Percentiles rank a stretch among this genome's conserved stretches.
Evolutionary conservation across 768 basidiomycete species (phyloP).

Genomic region (Russula vinacea): DNA sequence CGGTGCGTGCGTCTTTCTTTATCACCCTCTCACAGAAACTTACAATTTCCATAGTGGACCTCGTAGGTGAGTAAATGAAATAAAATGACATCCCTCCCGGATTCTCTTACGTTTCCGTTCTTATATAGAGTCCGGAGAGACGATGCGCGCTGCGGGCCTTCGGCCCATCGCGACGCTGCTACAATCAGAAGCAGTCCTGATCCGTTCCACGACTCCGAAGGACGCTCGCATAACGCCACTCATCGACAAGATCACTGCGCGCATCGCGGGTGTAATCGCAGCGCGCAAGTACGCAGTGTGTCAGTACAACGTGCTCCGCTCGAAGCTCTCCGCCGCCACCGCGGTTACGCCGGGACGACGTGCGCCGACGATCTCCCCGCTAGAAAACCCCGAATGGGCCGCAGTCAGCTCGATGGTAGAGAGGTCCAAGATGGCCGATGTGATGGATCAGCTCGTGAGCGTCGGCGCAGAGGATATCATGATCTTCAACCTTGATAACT

Average conservation of each 20-base stretch:
- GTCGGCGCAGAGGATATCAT: conserved; percentile 90
- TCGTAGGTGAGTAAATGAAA: conserved; percentile 67
- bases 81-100: background rate
- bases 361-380: conserved; percentile 80
- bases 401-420: conserved; percentile 92
- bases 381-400: conserved; percentile 86
- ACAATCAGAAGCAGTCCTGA: conserved; percentile 85
- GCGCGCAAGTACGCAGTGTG: conserved; percentile 84
- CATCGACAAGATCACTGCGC: conserved; percentile 75
- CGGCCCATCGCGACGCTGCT: conserved; percentile 90
- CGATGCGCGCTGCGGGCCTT: conserved; percentile 97
- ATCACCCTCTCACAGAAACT: background rate
- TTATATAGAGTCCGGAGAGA: conserved; percentile 88
- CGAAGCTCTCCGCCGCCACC: conserved; percentile 57
- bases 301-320: conserved; percentile 85
- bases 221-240: conserved; percentile 60
- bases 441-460: conserved; percentile 84
- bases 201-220: conserved; percentile 69
- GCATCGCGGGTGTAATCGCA: conserved; percentile 90
- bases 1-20: conserved; percentile 47
- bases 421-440: conserved; percentile 69
- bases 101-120: background rate
- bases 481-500: conserved; percentile 88
- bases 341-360: conserved; percentile 82
- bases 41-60: conserved; percentile 61